These are phyloP conservation scores for Acanthamoeba castellanii DNA, from an alignment of 208 protist genomes.

Conservation along the genomic window DNA sequence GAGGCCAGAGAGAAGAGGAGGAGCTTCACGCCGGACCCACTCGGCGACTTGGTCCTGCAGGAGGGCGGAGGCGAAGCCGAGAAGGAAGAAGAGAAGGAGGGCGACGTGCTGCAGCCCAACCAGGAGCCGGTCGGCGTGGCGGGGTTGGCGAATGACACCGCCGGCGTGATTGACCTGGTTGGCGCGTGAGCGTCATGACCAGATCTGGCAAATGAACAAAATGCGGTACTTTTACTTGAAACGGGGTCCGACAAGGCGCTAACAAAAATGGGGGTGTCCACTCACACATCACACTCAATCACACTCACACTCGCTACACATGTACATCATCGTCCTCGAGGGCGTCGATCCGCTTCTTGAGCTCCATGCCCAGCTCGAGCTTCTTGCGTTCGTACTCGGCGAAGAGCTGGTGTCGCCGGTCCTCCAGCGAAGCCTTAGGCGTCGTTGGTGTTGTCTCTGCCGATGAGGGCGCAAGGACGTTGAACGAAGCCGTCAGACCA, in stretches of 20 bases:
- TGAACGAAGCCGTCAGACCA: background rate
- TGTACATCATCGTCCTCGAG: conserved; percentile 33
- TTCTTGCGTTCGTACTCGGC: conserved; percentile 54
- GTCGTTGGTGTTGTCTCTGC: background rate
- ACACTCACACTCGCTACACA: background rate
- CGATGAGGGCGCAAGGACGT: background rate
- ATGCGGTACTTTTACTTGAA: too few species aligned
- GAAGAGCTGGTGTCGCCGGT: background rate
- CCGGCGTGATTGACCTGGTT: too few species aligned
- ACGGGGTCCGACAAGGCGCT: too few species aligned
- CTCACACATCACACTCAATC: background rate
- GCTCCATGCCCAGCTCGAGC: background rate
- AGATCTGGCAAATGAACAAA: too few species aligned
- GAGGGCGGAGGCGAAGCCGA: too few species aligned
- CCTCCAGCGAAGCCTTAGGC: background rate
- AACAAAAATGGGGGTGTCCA: too few species aligned
- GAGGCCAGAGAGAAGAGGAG: background rate
- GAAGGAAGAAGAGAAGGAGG: background rate
- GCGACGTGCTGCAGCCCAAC: too few species aligned
- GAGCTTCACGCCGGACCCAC: background rate
- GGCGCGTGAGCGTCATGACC: too few species aligned
- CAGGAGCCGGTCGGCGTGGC: too few species aligned
- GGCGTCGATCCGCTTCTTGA: background rate
- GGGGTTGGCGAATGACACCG: too few species aligned
- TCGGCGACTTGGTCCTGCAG: background rate